phyloP scores from a whole-genome alignment of 2,329 filamentous ascomycete species.

The Paradendryphiella salina region DNA sequence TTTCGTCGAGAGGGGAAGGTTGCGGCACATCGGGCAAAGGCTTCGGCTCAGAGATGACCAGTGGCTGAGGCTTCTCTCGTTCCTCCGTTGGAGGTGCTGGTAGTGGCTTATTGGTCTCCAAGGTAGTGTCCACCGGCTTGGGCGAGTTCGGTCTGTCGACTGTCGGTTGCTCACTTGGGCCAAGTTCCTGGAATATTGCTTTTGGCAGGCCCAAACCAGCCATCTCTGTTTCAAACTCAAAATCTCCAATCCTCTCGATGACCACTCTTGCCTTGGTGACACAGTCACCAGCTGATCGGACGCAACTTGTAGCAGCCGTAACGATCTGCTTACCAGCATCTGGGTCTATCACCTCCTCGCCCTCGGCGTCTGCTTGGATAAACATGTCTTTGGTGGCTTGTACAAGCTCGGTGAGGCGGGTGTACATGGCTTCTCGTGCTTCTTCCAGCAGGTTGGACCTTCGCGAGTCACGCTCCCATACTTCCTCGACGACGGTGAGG shows the following conservation, averaged over 20 bases:
- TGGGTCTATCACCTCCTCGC: constrained; percentile 76
- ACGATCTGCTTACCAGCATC: constrained; percentile 77
- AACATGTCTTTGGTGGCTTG: constrained; percentile 80
- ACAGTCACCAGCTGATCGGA: constrained; percentile 88
- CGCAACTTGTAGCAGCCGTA: constrained; percentile 80
- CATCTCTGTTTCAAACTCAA: constrained; percentile 65
- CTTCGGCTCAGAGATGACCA: constrained; percentile 62
- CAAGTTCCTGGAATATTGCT: constrained; percentile 41
- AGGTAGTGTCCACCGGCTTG: constrained; percentile 17
- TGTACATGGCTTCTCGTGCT: constrained; percentile 75
- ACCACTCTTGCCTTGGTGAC: constrained; percentile 82
- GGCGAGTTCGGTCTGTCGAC: constrained; percentile 12
- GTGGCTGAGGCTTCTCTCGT: constrained; percentile 47
- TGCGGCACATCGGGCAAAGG: constrained; percentile 67
- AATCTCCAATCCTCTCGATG: constrained; percentile 87
- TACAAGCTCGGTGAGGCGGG: constrained; percentile 77
- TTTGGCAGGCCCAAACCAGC: constrained; percentile 51
- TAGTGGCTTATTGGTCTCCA: constrained; percentile 45
- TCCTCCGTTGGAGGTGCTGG: constrained; percentile 45
- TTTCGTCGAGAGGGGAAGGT: constrained; percentile 42
- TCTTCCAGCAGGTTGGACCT: constrained; percentile 68
- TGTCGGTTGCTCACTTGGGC: constrained; percentile 16
- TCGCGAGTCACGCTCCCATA: constrained; percentile 75
- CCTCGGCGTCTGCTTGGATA: constrained; percentile 66
- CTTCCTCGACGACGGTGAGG: constrained; percentile 76